Base-by-base conservation (phyloP, 2,329 filamentous ascomycete genomes). In the Ascochyta koolunga region DNA sequence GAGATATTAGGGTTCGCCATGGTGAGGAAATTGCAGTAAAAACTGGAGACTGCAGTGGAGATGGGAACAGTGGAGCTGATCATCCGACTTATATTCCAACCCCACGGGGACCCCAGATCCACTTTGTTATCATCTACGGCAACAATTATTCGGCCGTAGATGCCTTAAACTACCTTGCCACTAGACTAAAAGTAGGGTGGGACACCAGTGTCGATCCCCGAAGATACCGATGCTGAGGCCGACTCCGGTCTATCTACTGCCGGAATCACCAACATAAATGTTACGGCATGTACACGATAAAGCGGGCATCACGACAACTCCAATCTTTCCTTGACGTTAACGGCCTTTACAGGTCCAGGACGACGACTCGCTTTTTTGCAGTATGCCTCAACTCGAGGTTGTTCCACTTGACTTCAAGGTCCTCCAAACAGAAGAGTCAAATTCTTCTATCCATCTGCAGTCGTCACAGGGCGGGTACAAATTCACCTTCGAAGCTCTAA, bases 401-500 rank as follows among this genome's bases (percentile, higher is more conserved):
- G 74, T 78, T 35, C 74, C 75, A 4, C 64, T 69, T 50, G 56
- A 71, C 46, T 78, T 76, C 63, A 68, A 70, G 45, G 3, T 24
- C 13, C 33, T 18, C 16, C 58, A 67, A 59, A 69, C 48, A 53
- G 56, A 54, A 59, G 64, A 38, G 43, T 47, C 39, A 10, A 32
- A 56, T 59, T 40, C 58, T 66, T 5, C 66, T 0, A 60, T 84
- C 5, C 65, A 75, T 37, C 75, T 86, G 29, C 71, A 72, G 37
- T 81, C 78, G 5, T 73, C 77, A 31, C 65, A 69, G 7, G 71
- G 78, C 2, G 73, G 68, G 22, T 77, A 85, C 54, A 71, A 79
- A 15, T 90, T 90, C 67, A 78, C 79, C 0, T 89, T 90, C 58
- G 84, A 89, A 66, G 79, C 83, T 0, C 63, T 90, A 25, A 80